Base-by-base conservation (phyloP, 495 filamentous ascomycete genomes). In the Neurospora intermedia region DNA sequence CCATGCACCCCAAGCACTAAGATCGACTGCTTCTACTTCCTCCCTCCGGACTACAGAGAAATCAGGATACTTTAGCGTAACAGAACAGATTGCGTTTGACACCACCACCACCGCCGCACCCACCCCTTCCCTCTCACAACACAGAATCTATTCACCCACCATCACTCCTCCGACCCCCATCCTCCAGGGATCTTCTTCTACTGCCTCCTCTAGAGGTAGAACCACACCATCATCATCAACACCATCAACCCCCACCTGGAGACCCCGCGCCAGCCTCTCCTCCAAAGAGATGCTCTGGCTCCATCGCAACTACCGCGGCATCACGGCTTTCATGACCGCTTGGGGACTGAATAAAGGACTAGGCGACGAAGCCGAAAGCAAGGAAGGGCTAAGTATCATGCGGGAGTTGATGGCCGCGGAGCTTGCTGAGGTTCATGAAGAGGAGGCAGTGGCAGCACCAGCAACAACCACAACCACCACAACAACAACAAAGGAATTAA, bases 281-380 rank as follows among this genome's bases (percentile, higher is more conserved):
- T 27, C 23, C 1, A 6, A 31, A 3, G 78, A 85, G 46, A 72
- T 80, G 1, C 43, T 82, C n/a, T 85, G 83, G 83, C 70, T 85
- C 40, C 83, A 85, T 62, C 70, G 66, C 10, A 80, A 85, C 71
- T 85, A 85, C 73, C 77, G 81, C 10, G 83, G 83, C 0, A 81
- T 84, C 42, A 81, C 80, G 0, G 76, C 77, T 1, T 85, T 85
- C 31, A 73, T 85, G 6, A 69, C 74, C 35, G 83, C 83, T 0
- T 85, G 83, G 83, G 83, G 83, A 0, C 72, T 85, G 38, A 2
- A 16, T 0, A 62, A 62, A 9, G 54, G 54, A 8, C 2, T 62
- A 0, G 1, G 15, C 6, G 76, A 84, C 15, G 72, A 74, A 15
- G 75, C 66, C 0, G 83, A 85, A 7, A 70, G 83, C 10, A 72